Conservation (phyloP, 2,329 filamentous ascomycete genomes). For the Hypoxylon sp. region DNA sequence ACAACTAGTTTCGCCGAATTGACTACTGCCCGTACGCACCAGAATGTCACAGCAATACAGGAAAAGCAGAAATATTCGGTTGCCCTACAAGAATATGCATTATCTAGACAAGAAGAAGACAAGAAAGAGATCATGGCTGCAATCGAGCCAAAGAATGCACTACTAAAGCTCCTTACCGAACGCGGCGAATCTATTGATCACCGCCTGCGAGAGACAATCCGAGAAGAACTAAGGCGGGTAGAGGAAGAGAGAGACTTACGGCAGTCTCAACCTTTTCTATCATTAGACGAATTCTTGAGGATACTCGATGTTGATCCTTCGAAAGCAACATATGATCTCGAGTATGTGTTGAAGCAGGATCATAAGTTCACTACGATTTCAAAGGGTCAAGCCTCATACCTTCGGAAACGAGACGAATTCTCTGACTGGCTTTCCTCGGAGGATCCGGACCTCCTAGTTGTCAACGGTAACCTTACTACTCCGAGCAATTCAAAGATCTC, state of each 20-base stretch:
- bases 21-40: not conserved
- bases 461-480: not conserved
- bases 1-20: not conserved
- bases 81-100: not conserved
- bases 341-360: not conserved
- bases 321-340: not conserved
- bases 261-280: not conserved
- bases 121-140: not conserved
- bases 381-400: not conserved
- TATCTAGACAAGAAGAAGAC: not conserved
- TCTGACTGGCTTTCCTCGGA: not conserved
- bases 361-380: not conserved
- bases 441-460: not conserved
- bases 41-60: not conserved
- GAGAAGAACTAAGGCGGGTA: not conserved
- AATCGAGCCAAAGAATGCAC: not conserved
- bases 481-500: not conserved
- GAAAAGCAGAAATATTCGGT: not conserved
- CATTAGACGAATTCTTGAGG: not conserved
- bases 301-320: not conserved
- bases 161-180: not conserved
- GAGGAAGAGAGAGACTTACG: not conserved
- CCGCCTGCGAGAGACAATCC: not conserved
- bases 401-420: not conserved
- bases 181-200: not conserved